phyloP scores from a whole-genome alignment of 805 yeast species.

The Ogataea wickerhamii region DNA sequence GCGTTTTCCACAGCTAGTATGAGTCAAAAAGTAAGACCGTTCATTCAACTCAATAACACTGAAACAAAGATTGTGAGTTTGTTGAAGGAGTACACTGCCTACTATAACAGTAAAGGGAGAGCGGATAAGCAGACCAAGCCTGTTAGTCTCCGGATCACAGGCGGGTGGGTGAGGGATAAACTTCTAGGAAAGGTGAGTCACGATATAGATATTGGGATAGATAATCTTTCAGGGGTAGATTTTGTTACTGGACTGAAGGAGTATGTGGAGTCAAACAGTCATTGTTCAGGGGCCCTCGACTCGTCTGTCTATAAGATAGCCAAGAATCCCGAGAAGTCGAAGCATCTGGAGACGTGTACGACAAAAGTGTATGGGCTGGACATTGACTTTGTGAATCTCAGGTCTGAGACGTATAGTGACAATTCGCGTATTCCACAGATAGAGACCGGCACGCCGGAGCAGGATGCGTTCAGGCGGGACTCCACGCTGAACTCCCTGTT shows the following conservation, averaged over 20 bases:
- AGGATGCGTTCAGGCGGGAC: conserved; percentile 91
- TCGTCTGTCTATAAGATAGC: conserved; percentile 72
- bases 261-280: conserved; percentile 37
- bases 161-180: conserved; percentile 99
- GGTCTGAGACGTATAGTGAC: conserved; percentile 81
- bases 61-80: conserved; percentile 25
- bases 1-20: conserved; percentile 2
- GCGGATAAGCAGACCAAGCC: conserved; percentile 16
- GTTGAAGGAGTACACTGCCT: conserved; percentile 25
- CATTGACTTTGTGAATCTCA: conserved; percentile 87
- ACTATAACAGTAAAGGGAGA: conserved; percentile 18
- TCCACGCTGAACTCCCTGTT: conserved; percentile 93
- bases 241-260: conserved; percentile 67
- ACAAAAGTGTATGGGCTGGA: conserved; percentile 81
- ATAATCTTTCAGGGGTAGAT: conserved; percentile 76
- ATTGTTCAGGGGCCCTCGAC: conserved; percentile 10
- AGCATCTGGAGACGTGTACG: conserved; percentile 95
- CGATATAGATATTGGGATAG: conserved; percentile 91
- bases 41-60: conserved; percentile 19
- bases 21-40: conserved; percentile 10
- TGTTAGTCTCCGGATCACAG: conserved; percentile 70
- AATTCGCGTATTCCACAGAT: conserved; percentile 83
- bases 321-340: conserved; percentile 91
- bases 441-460: conserved; percentile 81
- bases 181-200: conserved; percentile 73